These are phyloP conservation scores for Thozetella sp. DNA, from an alignment of 495 filamentous ascomycete genomes.

Conservation along the genomic window DNA sequence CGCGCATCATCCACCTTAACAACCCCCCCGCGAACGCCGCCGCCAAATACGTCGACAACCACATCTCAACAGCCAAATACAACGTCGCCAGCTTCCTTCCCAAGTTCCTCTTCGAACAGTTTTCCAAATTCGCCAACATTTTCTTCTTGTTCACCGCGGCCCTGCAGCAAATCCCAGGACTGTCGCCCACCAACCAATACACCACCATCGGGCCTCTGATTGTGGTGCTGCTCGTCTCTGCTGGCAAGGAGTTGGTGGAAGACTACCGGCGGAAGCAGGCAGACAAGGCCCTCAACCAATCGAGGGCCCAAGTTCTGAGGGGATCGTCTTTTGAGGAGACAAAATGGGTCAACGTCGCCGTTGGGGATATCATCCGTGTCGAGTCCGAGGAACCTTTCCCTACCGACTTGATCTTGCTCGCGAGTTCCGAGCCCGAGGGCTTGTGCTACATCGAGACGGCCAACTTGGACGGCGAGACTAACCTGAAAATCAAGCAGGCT, in stretches of 20 bases:
- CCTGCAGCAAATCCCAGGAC: slow-evolving; percentile 92
- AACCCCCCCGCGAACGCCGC: slow-evolving; percentile 90
- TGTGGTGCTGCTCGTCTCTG: slow-evolving; percentile 89
- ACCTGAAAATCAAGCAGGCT: slow-evolving; percentile 98
- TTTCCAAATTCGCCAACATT: slow-evolving; percentile 98
- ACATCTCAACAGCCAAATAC: slow-evolving; percentile 98
- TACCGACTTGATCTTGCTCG: slow-evolving; percentile 88
- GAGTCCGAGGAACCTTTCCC: slow-evolving; percentile 97
- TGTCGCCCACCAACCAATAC: slow-evolving; percentile 92
- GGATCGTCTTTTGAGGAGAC: slow-evolving; percentile 85
- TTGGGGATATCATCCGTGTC: slow-evolving; percentile 93
- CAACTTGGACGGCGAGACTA: slow-evolving; percentile 97
- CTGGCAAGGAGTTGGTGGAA: slow-evolving; percentile 92
- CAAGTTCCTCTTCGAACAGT: slow-evolving; percentile 98
- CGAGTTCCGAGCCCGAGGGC: slow-evolving; percentile 96
- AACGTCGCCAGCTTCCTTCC: slow-evolving; percentile 93
- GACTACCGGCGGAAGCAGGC: slow-evolving; percentile 89
- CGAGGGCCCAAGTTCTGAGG: slow-evolving; percentile 80
- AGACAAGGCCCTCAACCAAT: slow-evolving; percentile 86
- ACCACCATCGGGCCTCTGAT: slow-evolving; percentile 94
- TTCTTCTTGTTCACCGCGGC: slow-evolving; percentile 99
- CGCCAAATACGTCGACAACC: slow-evolving; percentile 93
- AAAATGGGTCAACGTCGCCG: slow-evolving; percentile 90
- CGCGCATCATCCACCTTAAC: slow-evolving; percentile 93
- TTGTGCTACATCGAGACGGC: slow-evolving; percentile 99